phyloP scores from a whole-genome alignment of 1,139 yeast species.

The Scheffersomyces segobiensis region DNA sequence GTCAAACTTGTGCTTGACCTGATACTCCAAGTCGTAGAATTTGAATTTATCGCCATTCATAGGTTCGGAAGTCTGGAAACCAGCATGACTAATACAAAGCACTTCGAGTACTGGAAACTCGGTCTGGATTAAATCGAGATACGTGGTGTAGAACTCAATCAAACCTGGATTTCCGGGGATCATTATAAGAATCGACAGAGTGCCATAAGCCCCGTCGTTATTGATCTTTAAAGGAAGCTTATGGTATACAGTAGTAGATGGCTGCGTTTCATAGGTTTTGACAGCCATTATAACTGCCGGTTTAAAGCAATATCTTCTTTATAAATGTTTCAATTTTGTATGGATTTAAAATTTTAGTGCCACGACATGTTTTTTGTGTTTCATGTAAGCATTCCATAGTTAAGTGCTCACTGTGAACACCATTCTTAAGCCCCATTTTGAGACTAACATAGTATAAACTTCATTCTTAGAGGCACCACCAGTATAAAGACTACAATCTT shows the following conservation, averaged over 20 bases:
- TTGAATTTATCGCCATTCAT: slow-evolving; percentile 7
- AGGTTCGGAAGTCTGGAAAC: slow-evolving; percentile 33
- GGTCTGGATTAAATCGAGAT: slow-evolving; percentile 44
- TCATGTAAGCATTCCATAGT: too few relatives aligned
- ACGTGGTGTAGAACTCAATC: slow-evolving; percentile 55
- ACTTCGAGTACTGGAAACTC: slow-evolving; percentile 47
- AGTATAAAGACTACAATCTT: neutral
- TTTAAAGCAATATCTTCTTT: neutral
- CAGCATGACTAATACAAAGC: slow-evolving; percentile 58
- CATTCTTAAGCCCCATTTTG: neutral
- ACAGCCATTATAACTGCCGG: neutral
- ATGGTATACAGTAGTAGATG: slow-evolving; percentile 27
- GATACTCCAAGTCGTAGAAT: slow-evolving; percentile 46
- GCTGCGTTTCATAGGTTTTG: slow-evolving; percentile 12
- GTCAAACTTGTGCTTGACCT: slow-evolving; percentile 48
- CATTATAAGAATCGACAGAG: slow-evolving; percentile 34
- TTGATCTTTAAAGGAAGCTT: neutral
- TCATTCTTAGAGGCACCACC: neutral
- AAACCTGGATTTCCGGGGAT: slow-evolving; percentile 74
- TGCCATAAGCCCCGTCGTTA: neutral
- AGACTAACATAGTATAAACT: too few relatives aligned
- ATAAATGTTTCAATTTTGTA: too few relatives aligned
- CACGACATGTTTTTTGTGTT: neutral
- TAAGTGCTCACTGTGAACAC: neutral
- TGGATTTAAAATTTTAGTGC: neutral